A percentile compares a stretch with the other conserved stretches of the same genome.
These are phyloP conservation scores for Chytriomyces hyalinus DNA, from an alignment of 192 early-diverging fungal species.

Conservation along the genomic window DNA sequence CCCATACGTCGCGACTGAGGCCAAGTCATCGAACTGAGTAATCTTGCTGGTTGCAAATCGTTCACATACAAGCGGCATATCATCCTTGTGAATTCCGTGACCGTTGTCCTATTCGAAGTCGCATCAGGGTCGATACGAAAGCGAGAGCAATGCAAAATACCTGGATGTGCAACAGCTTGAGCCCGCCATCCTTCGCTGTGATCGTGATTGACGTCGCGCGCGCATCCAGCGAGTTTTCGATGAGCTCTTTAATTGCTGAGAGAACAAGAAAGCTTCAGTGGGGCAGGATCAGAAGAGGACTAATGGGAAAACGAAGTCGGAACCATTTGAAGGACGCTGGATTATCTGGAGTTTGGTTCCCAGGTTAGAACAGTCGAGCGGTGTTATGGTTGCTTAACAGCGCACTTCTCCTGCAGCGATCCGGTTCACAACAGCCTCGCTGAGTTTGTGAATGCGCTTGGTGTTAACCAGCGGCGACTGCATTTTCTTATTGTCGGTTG, in stretches of 20 bases:
- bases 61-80: constrained; percentile 89
- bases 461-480: no score
- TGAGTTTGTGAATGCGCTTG: constrained; percentile 73
- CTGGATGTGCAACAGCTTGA: constrained; percentile 89
- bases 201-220: constrained; percentile 85
- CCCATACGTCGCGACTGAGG: constrained; percentile 86
- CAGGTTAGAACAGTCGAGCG: neutral
- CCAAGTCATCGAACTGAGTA: constrained; percentile 81
- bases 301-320: neutral
- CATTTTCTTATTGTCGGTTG: no score
- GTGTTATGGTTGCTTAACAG: neutral
- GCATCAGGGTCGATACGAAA: neutral
- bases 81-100: constrained; percentile 84
- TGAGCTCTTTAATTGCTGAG: constrained; percentile 87
- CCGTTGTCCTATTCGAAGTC: constrained; percentile 89
- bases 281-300: neutral
- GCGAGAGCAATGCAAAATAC: constrained; percentile 66
- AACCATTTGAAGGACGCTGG: constrained; percentile 84
- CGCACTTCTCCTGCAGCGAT: constrained; percentile 95
- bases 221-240: constrained; percentile 97
- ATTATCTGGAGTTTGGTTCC: constrained; percentile 71
- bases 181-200: constrained; percentile 84
- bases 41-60: constrained; percentile 96
- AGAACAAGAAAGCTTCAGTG: neutral
- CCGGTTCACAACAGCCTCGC: constrained; percentile 87